Percentiles rank a stretch among this genome's conserved stretches.
Evolutionary conservation across 257 asterid genomes (phyloP).

Genomic region (Ocimum tenuiflorum): DNA sequence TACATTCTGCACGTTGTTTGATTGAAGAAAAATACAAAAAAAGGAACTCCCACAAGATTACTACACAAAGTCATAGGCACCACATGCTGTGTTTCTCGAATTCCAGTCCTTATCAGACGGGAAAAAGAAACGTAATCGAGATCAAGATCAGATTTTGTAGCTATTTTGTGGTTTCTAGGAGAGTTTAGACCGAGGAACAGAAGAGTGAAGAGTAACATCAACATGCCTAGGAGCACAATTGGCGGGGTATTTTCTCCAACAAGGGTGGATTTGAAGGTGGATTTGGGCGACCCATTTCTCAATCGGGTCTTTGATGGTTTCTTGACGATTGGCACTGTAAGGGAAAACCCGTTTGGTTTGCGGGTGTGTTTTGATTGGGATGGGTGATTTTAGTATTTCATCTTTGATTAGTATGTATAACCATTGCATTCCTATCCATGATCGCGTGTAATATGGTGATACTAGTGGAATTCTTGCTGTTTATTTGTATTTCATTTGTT

Average conservation of each 20-base stretch:
- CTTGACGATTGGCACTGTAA: constrained; percentile 5
- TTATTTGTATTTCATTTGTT: too few relatives aligned
- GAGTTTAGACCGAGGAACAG: not conserved
- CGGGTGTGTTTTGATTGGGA: not conserved
- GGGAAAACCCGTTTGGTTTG: not conserved
- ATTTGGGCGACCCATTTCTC: constrained; percentile 11
- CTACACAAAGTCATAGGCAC: not conserved
- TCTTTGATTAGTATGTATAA: not conserved
- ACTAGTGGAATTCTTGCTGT: too few relatives aligned
- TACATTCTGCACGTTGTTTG: too few relatives aligned
- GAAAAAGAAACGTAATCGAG: not conserved
- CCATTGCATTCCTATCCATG: too few relatives aligned
- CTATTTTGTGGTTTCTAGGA: not conserved
- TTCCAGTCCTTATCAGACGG: not conserved
- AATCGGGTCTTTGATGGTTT: constrained; percentile 3
- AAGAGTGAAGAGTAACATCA: not conserved
- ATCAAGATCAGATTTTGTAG: not conserved
- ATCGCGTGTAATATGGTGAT: too few relatives aligned
- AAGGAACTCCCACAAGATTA: not conserved
- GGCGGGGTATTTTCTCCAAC: not conserved
- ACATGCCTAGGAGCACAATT: not conserved
- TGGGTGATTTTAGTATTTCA: not conserved
- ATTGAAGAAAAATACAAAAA: too few relatives aligned
- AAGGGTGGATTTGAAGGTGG: not conserved
- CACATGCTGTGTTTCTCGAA: not conserved